Conservation (phyloP, 495 filamentous ascomycete species). For the Lophiostoma macrostomum region DNA sequence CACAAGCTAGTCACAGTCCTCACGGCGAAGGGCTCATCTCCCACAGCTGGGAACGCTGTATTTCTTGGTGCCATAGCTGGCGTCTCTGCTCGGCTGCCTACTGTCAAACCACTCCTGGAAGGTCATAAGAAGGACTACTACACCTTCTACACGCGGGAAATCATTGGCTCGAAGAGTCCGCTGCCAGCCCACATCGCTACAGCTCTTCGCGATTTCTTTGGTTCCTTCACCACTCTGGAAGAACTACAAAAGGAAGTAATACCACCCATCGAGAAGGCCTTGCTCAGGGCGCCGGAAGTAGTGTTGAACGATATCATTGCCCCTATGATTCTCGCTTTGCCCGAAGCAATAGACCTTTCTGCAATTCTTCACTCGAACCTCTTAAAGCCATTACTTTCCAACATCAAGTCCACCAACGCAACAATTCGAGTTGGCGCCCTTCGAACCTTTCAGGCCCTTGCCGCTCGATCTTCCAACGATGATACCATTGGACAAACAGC, state of each 20-base stretch:
- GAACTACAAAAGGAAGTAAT: conserved; percentile 73
- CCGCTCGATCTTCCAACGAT: conserved; percentile 55
- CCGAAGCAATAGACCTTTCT: conserved; percentile 71
- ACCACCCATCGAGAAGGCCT: conserved; percentile 79
- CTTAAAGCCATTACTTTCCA: conserved; percentile 80
- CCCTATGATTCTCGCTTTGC: conserved; percentile 64
- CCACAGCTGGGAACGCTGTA: conserved; percentile 65
- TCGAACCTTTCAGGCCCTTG: conserved; percentile 65
- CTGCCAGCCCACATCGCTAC: conserved; percentile 69
- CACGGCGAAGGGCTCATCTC: conserved; percentile 58
- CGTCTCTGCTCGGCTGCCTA: conserved; percentile 68
- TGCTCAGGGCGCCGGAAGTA: conserved; percentile 86
- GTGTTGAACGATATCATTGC: conserved; percentile 73
- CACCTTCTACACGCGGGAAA: conserved; percentile 77
- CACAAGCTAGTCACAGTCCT: conserved; percentile 62
- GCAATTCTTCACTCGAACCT: conserved; percentile 64
- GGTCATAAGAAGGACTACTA: conserved; percentile 67
- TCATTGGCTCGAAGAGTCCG: conserved; percentile 71
- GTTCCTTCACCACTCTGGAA: conserved; percentile 65
- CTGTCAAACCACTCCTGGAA: conserved; percentile 56
- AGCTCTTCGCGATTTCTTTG: conserved; percentile 80
- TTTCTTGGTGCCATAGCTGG: conserved; percentile 82
- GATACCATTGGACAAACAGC: conserved; percentile 59
- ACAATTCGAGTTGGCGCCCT: conserved; percentile 71
- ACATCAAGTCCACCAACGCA: conserved; percentile 82